Conservation (phyloP, 768 basidiomycete genomes). For the Suillus luteus region DNA sequence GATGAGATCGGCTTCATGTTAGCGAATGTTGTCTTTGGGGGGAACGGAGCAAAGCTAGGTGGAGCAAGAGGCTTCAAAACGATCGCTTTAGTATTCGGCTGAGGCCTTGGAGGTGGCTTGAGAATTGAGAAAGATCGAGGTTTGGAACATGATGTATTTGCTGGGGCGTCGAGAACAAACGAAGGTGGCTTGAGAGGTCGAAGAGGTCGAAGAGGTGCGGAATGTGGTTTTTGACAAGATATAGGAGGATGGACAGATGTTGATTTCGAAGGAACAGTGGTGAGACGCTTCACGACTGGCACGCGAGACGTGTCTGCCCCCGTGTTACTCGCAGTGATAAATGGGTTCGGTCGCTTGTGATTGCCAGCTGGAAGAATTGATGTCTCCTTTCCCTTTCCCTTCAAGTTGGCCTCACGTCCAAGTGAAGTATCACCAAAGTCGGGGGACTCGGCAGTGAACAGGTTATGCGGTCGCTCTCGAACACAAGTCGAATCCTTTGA, state of each 20-base stretch:
- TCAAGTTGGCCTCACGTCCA: not conserved
- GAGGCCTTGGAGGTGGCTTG: conserved; percentile 31
- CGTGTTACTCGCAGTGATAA: not conserved
- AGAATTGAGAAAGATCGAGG: conserved; percentile 19
- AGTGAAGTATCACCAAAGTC: conserved; percentile 1
- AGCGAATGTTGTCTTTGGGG: conserved; percentile 28
- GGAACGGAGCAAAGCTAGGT: conserved; percentile 29
- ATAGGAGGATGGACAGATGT: not conserved
- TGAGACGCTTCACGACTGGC: not conserved
- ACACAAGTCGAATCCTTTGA: not conserved
- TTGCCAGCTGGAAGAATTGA: not conserved
- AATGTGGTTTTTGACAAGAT: not conserved
- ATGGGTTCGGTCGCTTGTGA: not conserved
- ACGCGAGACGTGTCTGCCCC: not conserved
- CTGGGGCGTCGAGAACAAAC: not conserved
- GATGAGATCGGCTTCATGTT: conserved; percentile 54
- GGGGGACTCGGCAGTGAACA: conserved; percentile 15
- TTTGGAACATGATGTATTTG: not conserved
- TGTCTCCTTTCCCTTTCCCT: not conserved
- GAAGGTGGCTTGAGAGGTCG: conserved; percentile 20
- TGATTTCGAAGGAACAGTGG: not conserved
- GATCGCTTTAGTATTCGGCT: conserved; percentile 15
- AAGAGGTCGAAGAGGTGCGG: conserved; percentile 3
- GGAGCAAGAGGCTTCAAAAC: conserved; percentile 30
- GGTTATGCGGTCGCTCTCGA: conserved; percentile 24